Conservation (phyloP, 2,329 filamentous ascomycete genomes). For the Apiospora marii region DNA sequence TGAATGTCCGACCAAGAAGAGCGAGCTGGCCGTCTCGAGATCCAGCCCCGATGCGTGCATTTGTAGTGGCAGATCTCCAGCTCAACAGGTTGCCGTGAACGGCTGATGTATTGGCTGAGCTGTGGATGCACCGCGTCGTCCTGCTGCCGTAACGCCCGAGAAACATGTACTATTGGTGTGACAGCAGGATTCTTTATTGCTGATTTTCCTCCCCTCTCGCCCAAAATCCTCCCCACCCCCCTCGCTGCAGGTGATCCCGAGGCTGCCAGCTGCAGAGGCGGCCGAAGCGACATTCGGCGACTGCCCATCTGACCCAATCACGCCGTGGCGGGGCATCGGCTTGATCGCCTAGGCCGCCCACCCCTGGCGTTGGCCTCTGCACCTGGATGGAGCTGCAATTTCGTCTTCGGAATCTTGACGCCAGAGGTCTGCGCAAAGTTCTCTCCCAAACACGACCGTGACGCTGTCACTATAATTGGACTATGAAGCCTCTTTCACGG, state of each 20-base stretch:
- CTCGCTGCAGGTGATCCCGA: constrained; percentile 10
- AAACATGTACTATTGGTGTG: constrained; percentile 5
- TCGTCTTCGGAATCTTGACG: constrained; percentile 13
- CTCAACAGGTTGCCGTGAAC: neutral
- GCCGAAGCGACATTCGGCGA: neutral
- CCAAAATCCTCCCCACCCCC: neutral
- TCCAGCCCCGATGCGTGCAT: neutral
- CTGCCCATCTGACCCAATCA: neutral
- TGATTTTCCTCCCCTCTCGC: neutral
- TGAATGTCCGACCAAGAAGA: neutral
- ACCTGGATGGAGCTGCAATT: constrained; percentile 11
- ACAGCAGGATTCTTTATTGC: neutral
- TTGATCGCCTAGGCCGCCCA: neutral
- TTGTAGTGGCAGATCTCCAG: neutral
- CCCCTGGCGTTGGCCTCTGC: neutral
- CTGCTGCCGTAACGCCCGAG: constrained; percentile 9
- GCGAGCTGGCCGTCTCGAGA: neutral
- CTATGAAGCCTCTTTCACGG: neutral
- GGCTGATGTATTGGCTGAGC: neutral
- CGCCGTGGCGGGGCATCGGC: neutral
- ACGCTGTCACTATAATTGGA: neutral
- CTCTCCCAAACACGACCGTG: neutral
- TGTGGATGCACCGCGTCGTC: neutral
- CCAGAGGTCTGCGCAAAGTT: neutral
- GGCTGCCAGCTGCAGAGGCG: neutral